A percentile compares a stretch with the other conserved stretches of the same genome.
Evolutionary conservation across 2,329 filamentous ascomycete genomes (phyloP).

Genomic region (Fusarium camptoceras): DNA sequence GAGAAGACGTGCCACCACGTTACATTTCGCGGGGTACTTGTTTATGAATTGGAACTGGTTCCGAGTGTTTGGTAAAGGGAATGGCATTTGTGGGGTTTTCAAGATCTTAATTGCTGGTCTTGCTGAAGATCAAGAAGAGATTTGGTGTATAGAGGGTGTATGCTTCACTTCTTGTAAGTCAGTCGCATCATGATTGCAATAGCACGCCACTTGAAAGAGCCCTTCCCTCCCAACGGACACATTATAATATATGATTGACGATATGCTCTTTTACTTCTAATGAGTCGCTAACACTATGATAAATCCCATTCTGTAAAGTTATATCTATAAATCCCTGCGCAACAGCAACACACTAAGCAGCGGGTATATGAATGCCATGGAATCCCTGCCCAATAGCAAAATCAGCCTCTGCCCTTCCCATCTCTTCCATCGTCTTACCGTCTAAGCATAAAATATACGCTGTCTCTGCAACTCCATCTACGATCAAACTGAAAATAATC

Average conservation of each 20-base stretch:
- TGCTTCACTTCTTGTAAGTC: background rate
- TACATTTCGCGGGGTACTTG: slow-evolving; percentile 47
- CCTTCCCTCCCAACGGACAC: background rate
- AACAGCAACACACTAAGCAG: background rate
- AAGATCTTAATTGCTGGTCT: background rate
- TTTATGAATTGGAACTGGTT: background rate
- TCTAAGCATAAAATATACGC: slow-evolving; percentile 76
- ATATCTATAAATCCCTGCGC: background rate
- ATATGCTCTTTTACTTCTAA: background rate
- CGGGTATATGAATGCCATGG: slow-evolving; percentile 66
- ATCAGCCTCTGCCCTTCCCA: slow-evolving; percentile 71
- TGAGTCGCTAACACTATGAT: background rate
- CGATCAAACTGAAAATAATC: slow-evolving; percentile 70
- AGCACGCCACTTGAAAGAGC: background rate
- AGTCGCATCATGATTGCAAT: background rate
- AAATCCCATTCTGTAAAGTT: background rate
- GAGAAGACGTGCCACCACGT: slow-evolving; percentile 29
- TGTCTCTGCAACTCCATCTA: slow-evolving; percentile 68
- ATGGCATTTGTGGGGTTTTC: slow-evolving; percentile 19
- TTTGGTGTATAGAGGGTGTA: background rate
- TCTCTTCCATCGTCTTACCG: slow-evolving; percentile 71
- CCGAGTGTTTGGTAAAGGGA: slow-evolving; percentile 11
- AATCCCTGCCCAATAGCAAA: slow-evolving; percentile 73
- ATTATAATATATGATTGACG: background rate
- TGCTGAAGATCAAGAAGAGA: background rate